Evolutionary conservation across 305 asterid genomes (phyloP).

Genomic region (Solanum chacoense): DNA sequence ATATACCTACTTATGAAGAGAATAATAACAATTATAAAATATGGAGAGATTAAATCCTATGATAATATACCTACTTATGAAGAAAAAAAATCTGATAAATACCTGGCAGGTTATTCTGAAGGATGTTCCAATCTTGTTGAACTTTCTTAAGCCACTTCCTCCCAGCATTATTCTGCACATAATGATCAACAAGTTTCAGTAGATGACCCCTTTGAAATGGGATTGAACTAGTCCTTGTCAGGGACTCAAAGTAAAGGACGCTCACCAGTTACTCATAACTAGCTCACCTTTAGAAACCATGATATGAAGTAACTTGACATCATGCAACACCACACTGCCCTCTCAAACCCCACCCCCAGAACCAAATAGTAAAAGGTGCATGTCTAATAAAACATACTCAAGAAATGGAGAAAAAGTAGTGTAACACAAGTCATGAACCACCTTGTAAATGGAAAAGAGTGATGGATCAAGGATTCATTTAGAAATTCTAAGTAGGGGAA

Average conservation of each 20-base stretch:
- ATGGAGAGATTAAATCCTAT: not conserved
- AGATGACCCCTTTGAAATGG: not conserved
- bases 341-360: not conserved
- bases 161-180: conserved; percentile 51
- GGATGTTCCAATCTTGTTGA: conserved; percentile 89
- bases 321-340: not conserved
- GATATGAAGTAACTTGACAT: not conserved
- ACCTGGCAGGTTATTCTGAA: conserved; percentile 94
- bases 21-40: not conserved
- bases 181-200: not conserved
- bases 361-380: not conserved
- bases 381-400: not conserved
- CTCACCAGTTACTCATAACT: not conserved
- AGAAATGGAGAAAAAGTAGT: not conserved
- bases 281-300: not conserved
- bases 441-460: not conserved
- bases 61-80: not conserved
- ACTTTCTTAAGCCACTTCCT: conserved; percentile 95
- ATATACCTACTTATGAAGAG: not conserved
- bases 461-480: not conserved
- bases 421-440: not conserved
- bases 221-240: not conserved
- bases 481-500: not conserved
- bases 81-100: not conserved
- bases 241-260: not conserved